phyloP scores from a whole-genome alignment of 176 grass and related monocot species.

The Puccinellia tenuiflora region DNA sequence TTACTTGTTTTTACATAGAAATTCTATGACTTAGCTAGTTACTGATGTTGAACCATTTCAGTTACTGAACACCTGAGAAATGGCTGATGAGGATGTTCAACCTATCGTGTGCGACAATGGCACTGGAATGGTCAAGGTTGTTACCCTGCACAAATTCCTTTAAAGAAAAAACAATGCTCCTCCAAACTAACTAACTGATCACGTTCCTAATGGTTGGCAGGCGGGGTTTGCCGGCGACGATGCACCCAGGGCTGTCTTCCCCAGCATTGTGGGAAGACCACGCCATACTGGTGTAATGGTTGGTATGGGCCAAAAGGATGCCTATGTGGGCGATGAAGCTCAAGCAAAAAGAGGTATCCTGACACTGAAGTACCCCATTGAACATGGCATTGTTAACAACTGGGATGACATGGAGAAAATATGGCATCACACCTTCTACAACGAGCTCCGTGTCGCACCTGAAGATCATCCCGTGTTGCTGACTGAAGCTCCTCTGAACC shows the following conservation, averaged over 20 bases:
- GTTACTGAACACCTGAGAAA: slow-evolving; percentile 24
- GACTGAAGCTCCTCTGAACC: slow-evolving; percentile 81
- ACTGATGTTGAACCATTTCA: background rate
- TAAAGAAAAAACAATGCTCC: background rate
- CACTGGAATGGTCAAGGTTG: slow-evolving; percentile 91
- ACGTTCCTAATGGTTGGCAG: slow-evolving; percentile 27
- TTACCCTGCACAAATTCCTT: background rate
- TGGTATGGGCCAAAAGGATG: slow-evolving; percentile 92
- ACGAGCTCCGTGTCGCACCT: slow-evolving; percentile 73
- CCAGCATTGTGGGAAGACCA: slow-evolving; percentile 81
- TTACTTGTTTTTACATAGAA: background rate
- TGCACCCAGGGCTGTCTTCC: slow-evolving; percentile 83
- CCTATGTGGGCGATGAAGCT: slow-evolving; percentile 85
- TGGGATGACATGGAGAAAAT: slow-evolving; percentile 97
- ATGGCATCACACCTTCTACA: slow-evolving; percentile 87
- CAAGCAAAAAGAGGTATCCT: slow-evolving; percentile 87
- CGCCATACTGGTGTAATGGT: slow-evolving; percentile 87
- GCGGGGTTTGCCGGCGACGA: slow-evolving; percentile 84
- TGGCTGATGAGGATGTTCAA: slow-evolving; percentile 83
- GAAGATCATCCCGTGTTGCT: slow-evolving; percentile 79
- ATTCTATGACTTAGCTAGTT: background rate
- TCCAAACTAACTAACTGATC: background rate
- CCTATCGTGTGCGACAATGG: slow-evolving; percentile 83
- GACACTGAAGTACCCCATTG: slow-evolving; percentile 82
- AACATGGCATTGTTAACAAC: slow-evolving; percentile 79